Conservation (phyloP, 805 yeast genomes). For the Maudiozyma pseudohumilis region DNA sequence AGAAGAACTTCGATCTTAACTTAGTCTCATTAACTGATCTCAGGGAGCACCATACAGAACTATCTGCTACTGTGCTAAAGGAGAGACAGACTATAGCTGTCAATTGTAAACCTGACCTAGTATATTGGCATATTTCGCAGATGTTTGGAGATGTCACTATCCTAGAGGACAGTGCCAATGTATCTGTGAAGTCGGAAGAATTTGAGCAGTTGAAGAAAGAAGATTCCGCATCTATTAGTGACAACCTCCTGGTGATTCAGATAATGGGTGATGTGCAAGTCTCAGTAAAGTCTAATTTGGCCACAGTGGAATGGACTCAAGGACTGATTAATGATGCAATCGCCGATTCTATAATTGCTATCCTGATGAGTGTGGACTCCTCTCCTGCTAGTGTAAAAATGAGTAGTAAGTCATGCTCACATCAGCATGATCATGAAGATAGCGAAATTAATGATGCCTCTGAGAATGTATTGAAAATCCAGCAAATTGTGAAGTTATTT, state of each 20-base stretch:
- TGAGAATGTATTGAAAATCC: constrained; percentile 31
- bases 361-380: constrained; percentile 82
- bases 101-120: constrained; percentile 68
- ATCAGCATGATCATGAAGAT: constrained; percentile 28
- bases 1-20: constrained; percentile 77
- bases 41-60: constrained; percentile 70
- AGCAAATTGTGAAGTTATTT: constrained; percentile 52
- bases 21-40: constrained; percentile 78
- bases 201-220: constrained; percentile 26
- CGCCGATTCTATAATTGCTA: constrained; percentile 90
- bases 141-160: constrained; percentile 86
- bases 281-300: constrained; percentile 38
- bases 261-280: constrained; percentile 58
- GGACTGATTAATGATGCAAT: constrained; percentile 83
- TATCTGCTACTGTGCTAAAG: constrained; percentile 74
- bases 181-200: no score
- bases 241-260: constrained; percentile 38
- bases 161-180: constrained; percentile 42
- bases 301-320: constrained; percentile 83
- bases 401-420: constrained; percentile 51
- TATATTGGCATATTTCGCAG: constrained; percentile 83
- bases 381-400: constrained; percentile 91
- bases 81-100: constrained; percentile 74
- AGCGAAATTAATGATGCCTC: constrained; percentile 11
- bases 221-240: constrained; percentile 8